Evolutionary conservation across 768 basidiomycete genomes (phyloP).

Genomic region (Phylloporus scabripes): DNA sequence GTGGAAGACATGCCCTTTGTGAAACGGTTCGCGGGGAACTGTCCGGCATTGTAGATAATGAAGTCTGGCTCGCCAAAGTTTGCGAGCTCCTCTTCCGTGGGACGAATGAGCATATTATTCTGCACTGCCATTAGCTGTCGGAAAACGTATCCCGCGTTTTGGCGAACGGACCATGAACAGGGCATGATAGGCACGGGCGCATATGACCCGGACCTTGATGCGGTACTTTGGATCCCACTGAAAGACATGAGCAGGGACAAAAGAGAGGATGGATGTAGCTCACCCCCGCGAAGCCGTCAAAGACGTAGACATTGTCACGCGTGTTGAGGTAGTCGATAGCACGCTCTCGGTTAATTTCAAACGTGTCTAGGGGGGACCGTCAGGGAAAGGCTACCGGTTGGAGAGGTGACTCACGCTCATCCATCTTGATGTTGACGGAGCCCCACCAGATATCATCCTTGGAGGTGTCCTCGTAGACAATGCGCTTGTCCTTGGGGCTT

Average conservation of each 20-base stretch:
- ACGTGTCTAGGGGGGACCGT: conserved; percentile 63
- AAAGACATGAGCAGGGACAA: conserved; percentile 1
- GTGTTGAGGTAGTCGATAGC: conserved; percentile 99
- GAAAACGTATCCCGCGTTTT: conserved; percentile 2
- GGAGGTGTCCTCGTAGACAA: conserved; percentile 94
- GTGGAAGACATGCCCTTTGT: conserved; percentile 99
- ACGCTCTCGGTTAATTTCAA: conserved; percentile 98
- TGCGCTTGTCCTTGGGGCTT: conserved; percentile 98
- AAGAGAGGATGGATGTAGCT: conserved; percentile 20
- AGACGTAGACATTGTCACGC: conserved; percentile 96
- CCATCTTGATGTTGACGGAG: conserved; percentile 98
- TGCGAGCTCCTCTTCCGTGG: conserved; percentile 88
- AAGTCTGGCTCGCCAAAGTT: conserved; percentile 98
- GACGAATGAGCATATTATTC: conserved; percentile 99
- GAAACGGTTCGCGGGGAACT: conserved; percentile 99
- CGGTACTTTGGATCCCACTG: conserved; percentile 99
- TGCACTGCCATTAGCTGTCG: conserved; percentile 26
- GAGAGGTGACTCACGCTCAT: conserved; percentile 63
- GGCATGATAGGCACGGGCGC: conserved; percentile 96
- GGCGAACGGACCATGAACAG: conserved; percentile 80
- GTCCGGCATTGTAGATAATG: conserved; percentile 99
- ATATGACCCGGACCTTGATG: conserved; percentile 99
- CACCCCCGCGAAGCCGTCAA: conserved; percentile 91
- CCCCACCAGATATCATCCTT: conserved; percentile 99
- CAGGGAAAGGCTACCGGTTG: not conserved